phyloP scores from a whole-genome alignment of 108 stramenopile species.

The Nitzschia sp. region DNA sequence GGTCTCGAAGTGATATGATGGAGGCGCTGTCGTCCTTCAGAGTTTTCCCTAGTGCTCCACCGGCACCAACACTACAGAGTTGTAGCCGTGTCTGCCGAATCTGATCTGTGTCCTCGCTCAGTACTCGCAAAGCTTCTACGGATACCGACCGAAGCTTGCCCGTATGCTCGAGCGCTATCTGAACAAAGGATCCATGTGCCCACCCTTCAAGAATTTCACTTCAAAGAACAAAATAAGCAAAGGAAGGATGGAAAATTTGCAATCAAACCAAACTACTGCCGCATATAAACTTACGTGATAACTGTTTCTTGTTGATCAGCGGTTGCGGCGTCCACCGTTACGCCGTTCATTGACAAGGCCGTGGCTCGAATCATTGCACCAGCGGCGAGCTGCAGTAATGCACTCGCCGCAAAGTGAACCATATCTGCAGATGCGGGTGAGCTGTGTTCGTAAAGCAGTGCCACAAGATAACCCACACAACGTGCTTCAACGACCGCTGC shows the following conservation, averaged over 20 bases:
- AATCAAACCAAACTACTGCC: not conserved
- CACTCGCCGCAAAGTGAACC: slow-evolving; percentile 47
- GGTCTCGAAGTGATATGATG: slow-evolving; percentile 11
- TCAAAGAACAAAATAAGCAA: slow-evolving; percentile 14
- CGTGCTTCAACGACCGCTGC: slow-evolving; percentile 59
- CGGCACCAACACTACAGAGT: slow-evolving; percentile 52
- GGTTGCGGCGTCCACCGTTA: slow-evolving; percentile 2
- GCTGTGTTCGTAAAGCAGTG: slow-evolving; percentile 42
- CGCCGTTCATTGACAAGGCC: slow-evolving; percentile 2
- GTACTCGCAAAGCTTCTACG: slow-evolving; percentile 49
- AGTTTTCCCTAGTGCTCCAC: slow-evolving; percentile 44
- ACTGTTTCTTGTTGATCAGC: slow-evolving; percentile 26
- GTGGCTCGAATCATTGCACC: slow-evolving; percentile 46
- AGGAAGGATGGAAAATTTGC: too few relatives aligned
- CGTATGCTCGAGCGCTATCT: slow-evolving; percentile 43
- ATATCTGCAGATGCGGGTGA: slow-evolving; percentile 31
- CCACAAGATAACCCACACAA: slow-evolving; percentile 50
- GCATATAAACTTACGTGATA: slow-evolving; percentile 38
- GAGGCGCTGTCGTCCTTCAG: slow-evolving; percentile 27
- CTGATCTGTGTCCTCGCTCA: slow-evolving; percentile 60
- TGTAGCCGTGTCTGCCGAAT: slow-evolving; percentile 38
- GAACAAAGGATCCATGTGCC: slow-evolving; percentile 55
- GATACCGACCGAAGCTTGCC: slow-evolving; percentile 48
- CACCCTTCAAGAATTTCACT: slow-evolving; percentile 66
- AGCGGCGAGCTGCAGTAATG: slow-evolving; percentile 56